phyloP scores from a whole-genome alignment of 1,139 yeast species.

The Pichia sp. region DNA sequence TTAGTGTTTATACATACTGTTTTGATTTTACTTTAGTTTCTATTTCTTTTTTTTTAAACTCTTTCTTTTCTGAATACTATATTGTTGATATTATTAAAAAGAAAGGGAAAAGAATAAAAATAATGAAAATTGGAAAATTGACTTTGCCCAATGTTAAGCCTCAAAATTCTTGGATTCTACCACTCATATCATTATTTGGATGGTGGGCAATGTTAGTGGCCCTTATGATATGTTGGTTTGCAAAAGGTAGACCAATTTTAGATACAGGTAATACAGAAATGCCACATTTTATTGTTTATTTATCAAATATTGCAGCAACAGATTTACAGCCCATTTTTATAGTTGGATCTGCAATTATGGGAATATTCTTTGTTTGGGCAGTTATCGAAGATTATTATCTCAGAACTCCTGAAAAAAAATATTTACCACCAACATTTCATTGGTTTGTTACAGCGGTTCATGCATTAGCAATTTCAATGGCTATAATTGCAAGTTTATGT shows the following conservation, averaged over 20 bases:
- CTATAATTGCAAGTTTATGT: conserved; percentile 68
- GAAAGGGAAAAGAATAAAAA: no score
- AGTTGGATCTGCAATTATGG: conserved; percentile 74
- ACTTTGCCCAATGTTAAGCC: conserved; percentile 25
- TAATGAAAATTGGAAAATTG: conserved; percentile 20
- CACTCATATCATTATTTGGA: conserved; percentile 47
- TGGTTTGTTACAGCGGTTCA: conserved; percentile 44
- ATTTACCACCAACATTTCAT: conserved; percentile 46
- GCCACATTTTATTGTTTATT: conserved; percentile 41
- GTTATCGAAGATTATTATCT: conserved; percentile 52
- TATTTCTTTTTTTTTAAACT: no score
- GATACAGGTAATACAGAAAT: conserved; percentile 53
- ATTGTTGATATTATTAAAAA: no score
- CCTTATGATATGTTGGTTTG: conserved; percentile 64
- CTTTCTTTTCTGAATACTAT: no score
- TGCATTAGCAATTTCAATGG: conserved; percentile 45
- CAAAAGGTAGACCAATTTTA: conserved; percentile 72
- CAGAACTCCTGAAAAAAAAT: conserved; percentile 41
- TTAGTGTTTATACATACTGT: no score
- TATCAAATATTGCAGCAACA: conserved; percentile 84
- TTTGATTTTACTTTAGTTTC: no score
- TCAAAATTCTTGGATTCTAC: conserved; percentile 38
- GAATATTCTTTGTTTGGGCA: conserved; percentile 67
- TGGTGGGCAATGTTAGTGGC: conserved; percentile 83
- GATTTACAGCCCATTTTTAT: conserved; percentile 78